Base-by-base conservation (phyloP, 805 yeast species). In the Ogataea nonfermentans region DNA sequence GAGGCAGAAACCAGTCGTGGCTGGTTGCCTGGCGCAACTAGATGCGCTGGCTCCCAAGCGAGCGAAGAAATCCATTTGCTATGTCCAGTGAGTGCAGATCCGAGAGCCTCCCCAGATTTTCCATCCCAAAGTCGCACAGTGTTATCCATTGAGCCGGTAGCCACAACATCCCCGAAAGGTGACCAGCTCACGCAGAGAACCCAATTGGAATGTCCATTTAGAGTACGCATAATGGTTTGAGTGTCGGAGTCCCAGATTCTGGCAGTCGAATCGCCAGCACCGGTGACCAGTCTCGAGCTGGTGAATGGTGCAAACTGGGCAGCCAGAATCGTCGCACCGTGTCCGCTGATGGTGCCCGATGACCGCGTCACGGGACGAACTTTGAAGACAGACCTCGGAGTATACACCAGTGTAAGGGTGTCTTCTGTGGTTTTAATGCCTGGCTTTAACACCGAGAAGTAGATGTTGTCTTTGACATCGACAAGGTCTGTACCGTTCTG, bases 221-320 rank as follows among this genome's bases (percentile, higher is more conserved):
- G 66, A 0, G 95, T 86, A 46, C 78, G 74, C 56, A 81, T 68
- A 7, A 96, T 96, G 0, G 99, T 93, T 51, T 87, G 93, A 0
- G 98, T 90, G 53, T 88, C 82, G 62, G 96, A 85, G 64, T 90
- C 97, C 99, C 99, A 93, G 33, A 91, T 76, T 58, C 98, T 73
- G 2, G 98, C 97, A 7, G 98, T 90, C 25, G 83, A 78, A 63
- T 93, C 99, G 31, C 99, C 99, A 5, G 96, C 87, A 25, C 99
- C 99, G 0, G 97, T 84, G 28, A 86, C 93, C 83, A 90, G 79
- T 51, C 86, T 71, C 2, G 90, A 73, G 12, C 91, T 78, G 12
- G 90, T 81, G 55, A 84, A 74, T 22, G 99, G 99, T 2, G 99
- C 95, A 72, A 93, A 93, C 47, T 85, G 90, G 29, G 93, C 84